These are phyloP conservation scores for Paraphaeosphaeria minitans DNA, from an alignment of 2,329 filamentous ascomycete species.

Conservation along the genomic window DNA sequence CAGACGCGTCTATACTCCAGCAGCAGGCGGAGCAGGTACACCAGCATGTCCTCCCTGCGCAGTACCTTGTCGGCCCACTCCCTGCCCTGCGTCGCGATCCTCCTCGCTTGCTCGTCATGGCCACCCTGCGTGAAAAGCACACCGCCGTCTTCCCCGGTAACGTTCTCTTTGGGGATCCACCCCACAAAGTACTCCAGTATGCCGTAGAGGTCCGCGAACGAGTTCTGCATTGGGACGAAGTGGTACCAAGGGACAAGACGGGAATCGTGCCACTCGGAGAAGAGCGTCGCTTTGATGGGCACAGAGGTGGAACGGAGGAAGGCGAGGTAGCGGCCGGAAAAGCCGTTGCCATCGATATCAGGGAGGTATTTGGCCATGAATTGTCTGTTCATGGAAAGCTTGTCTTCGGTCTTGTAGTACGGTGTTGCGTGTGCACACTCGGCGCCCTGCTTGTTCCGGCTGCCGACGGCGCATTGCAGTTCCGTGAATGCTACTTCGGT, in stretches of 20 bases:
- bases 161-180: background rate
- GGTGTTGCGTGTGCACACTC: slow-evolving; percentile 56
- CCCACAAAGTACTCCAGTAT: slow-evolving; percentile 74
- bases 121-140: slow-evolving; percentile 22
- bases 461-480: slow-evolving; percentile 46
- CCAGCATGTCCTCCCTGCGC: slow-evolving; percentile 73
- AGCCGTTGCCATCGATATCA: slow-evolving; percentile 73
- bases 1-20: slow-evolving; percentile 53
- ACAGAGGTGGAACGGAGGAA: slow-evolving; percentile 68
- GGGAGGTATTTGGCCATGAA: slow-evolving; percentile 69
- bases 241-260: slow-evolving; percentile 75
- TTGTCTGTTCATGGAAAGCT: slow-evolving; percentile 48
- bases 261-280: slow-evolving; percentile 78
- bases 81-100: slow-evolving; percentile 69
- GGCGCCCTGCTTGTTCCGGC: background rate
- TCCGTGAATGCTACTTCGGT: slow-evolving; percentile 51
- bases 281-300: slow-evolving; percentile 78
- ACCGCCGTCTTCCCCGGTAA: background rate
- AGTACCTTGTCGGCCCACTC: slow-evolving; percentile 72
- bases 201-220: slow-evolving; percentile 72
- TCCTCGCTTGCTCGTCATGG: slow-evolving; percentile 62
- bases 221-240: slow-evolving; percentile 81
- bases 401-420: slow-evolving; percentile 43
- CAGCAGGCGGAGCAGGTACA: slow-evolving; percentile 68
- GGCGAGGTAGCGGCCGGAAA: slow-evolving; percentile 45